phyloP scores from a whole-genome alignment of 2,329 filamentous ascomycete species.

The Aspergillus pseudoviridinutans region DNA sequence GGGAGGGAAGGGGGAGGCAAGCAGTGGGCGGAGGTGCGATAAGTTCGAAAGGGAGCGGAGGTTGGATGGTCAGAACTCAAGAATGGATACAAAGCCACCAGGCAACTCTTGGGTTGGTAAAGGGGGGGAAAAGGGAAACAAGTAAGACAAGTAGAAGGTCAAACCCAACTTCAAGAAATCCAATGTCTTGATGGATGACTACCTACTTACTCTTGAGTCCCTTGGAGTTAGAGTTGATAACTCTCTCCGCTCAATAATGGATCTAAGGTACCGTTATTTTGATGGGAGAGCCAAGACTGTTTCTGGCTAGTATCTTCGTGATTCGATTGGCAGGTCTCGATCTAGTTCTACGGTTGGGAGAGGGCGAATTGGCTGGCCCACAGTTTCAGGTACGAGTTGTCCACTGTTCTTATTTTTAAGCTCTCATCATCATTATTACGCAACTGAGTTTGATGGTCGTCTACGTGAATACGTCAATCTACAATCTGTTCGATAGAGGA shows the following conservation, averaged over 20 bases:
- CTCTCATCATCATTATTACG: not conserved
- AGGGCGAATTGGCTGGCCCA: not conserved
- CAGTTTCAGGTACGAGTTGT: not conserved
- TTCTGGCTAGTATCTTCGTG: not conserved
- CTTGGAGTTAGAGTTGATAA: no score
- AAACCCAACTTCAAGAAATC: not conserved
- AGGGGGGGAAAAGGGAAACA: not conserved
- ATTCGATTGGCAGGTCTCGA: conserved; percentile 4
- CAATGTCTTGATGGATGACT: not conserved
- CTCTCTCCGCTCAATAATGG: not conserved
- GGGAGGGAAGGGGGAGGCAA: conserved; percentile 1
- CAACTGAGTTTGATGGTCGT: not conserved
- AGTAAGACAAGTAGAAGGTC: not conserved
- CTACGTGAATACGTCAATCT: not conserved
- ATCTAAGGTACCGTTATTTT: not conserved
- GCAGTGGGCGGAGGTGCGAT: conserved; percentile 1
- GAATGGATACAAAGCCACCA: conserved; percentile 11
- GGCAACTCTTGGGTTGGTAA: not conserved
- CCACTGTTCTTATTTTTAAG: not conserved
- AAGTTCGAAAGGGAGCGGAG: not conserved
- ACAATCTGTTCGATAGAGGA: not conserved
- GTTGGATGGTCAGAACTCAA: not conserved
- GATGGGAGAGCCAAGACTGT: not conserved
- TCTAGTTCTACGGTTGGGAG: not conserved
- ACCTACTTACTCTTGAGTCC: not conserved